Base-by-base conservation (phyloP, 345 rosid species). In the Jatropha curcas region DNA sequence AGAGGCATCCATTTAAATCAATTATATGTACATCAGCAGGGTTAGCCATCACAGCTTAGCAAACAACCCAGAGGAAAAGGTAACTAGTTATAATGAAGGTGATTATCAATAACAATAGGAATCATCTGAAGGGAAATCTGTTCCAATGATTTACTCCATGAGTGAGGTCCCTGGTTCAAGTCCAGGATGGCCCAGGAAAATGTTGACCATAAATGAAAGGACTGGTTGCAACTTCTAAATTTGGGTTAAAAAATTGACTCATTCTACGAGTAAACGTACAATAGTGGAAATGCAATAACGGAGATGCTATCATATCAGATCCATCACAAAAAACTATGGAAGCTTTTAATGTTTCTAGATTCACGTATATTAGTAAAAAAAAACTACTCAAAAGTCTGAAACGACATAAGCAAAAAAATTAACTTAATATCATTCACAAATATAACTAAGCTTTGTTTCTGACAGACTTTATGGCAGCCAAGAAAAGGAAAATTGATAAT, bases 401-500 rank as follows among this genome's bases (percentile, higher is more conserved):
- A 50, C 43, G 10, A 31, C 16, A n/a, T 16, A 33, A 58, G 53
- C 33, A 41, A 27, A 35, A 28, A 5, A 1, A 10, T 41, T 27
- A 24, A 10, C 24, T 34, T 17, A 33, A 8, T 24, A 61, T 22
- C 25, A 35, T 13, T 7, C 14, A 22, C 35, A 71, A 45, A 50
- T 48, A 60, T 34, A 48, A 35, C 16, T 60, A 3, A 33, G 22
- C 46, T 28, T 46, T 14, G 20, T 5, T 17, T 39, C 35, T 14
- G 9, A n/a, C 46, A 67, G 60, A 34, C 19, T 31, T 67, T 45
- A 20, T 11, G 13, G 52, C 5, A 55, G n/a, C 31, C 0, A 43
- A 67, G 7, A 82, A 43, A n/a, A 65, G 6, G 31, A 45, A 65
- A 37, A 20, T 9, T 41, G 13, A 45, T 37, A 20, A 61, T 66